Base-by-base conservation (phyloP, 2,329 filamentous ascomycete genomes). In the Colletotrichum gigasporum region DNA sequence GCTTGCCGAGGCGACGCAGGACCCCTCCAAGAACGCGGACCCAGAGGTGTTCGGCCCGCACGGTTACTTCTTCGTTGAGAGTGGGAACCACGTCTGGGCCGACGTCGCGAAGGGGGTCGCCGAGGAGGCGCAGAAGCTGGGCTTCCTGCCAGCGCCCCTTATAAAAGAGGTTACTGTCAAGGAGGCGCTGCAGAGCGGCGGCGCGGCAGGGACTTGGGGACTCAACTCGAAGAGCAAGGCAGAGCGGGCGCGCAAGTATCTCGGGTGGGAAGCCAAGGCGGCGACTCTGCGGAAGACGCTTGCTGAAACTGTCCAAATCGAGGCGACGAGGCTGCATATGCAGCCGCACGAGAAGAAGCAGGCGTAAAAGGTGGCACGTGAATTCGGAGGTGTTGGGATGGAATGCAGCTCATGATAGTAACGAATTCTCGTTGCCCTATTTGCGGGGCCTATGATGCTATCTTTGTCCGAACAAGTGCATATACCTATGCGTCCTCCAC, bases 61-160 rank as follows among this genome's bases (percentile, higher is more conserved):
- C 32, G 90, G 81, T 1, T 93, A 93, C 74, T 93, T 88, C 76
- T 88, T 93, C 66, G 81, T 84, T 7, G 87, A 90, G 73, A 85
- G 84, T 68, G 90, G 87, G 2, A 77, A 84, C 56, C 86, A 90
- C 72, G 77, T 76, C 22, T 93, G 90, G 90, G 83, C 85, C 5
- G 86, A 91, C 12, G 72, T 90, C 7, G 79, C 86, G 3, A 74
- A 75, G 62, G 79, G 78, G 71, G 80, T 92, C 61, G 87, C 85
- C 1, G 81, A 87, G 41, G 82, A 86, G 69, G 87, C 85, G 2
- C 75, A 83, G 69, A 78, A 71, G 66, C 74, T 71, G 68, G 76
- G 73, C 12, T 78, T 70, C 47, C 56, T 72, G 8, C 65, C 71
- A 3, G 73, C 74, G 42, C 62, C 68, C 5, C 41, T 67, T 52